Evolutionary conservation across 192 early-diverging fungal species (phyloP).

Genomic region (Linnemannia elongata): DNA sequence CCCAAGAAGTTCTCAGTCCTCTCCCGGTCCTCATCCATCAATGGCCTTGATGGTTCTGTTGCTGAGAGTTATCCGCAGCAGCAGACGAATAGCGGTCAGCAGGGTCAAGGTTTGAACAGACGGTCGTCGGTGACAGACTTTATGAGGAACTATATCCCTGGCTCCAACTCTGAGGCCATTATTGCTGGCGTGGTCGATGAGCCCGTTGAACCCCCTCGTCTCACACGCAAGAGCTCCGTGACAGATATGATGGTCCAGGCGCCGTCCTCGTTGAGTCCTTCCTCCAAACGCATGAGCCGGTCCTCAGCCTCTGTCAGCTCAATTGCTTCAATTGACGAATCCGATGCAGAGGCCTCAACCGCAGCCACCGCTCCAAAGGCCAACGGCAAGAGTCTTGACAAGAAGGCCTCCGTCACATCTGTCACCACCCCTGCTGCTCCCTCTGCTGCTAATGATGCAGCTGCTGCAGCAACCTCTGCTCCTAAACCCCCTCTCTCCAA

Average conservation of each 20-base stretch:
- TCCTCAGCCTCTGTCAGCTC: slow-evolving; percentile 14
- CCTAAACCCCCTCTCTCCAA: not conserved
- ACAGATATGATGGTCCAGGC: slow-evolving; percentile 49
- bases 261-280: not conserved
- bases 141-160: slow-evolving; percentile 23
- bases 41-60: not conserved
- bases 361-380: not conserved
- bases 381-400: slow-evolving; percentile 6
- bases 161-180: not conserved
- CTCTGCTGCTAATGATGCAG: not conserved
- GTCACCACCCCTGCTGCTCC: not conserved
- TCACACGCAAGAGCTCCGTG: slow-evolving; percentile 37
- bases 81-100: not conserved
- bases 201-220: slow-evolving; percentile 31
- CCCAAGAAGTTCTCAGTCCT: slow-evolving; percentile 16
- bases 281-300: slow-evolving; percentile 5
- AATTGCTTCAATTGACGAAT: slow-evolving; percentile 22
- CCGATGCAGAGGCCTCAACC: not conserved
- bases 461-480: not conserved
- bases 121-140: slow-evolving; percentile 37
- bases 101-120: not conserved
- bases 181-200: slow-evolving; percentile 31
- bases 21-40: slow-evolving; percentile 28
- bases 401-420: not conserved
- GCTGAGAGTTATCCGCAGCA: not conserved